Conservation (phyloP, 208 protist species). For the Trypanosoma brucei region DNA sequence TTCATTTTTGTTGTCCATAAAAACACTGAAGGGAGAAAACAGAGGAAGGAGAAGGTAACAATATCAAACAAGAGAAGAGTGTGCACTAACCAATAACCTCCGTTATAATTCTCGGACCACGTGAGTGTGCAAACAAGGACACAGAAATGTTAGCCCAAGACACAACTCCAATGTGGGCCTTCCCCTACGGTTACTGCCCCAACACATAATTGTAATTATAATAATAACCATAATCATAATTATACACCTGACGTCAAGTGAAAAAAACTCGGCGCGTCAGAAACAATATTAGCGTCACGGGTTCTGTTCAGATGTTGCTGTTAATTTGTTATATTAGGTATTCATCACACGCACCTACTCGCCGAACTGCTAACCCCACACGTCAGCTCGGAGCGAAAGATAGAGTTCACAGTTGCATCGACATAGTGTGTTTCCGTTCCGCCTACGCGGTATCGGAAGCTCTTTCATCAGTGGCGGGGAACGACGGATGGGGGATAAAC, state of each 20-base stretch:
- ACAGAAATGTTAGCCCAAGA: constrained; percentile 9
- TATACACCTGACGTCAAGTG: no score
- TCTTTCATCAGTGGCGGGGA: neutral
- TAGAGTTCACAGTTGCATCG: neutral
- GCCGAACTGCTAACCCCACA: neutral
- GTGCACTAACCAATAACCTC: neutral
- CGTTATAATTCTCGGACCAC: constrained; percentile 11
- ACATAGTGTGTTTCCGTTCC: neutral
- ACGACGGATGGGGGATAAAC: neutral
- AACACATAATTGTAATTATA: neutral
- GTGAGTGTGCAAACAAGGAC: constrained; percentile 24
- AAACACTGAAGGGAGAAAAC: neutral
- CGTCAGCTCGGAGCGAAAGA: constrained; percentile 1
- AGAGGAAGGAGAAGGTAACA: neutral
- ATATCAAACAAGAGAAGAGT: constrained; percentile 2
- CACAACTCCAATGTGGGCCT: constrained; percentile 33
- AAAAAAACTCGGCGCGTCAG: constrained; percentile 4
- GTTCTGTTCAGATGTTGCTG: constrained; percentile 13
- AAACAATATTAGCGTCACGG: constrained; percentile 1
- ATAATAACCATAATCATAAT: no score
- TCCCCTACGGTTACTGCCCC: neutral
- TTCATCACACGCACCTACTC: neutral
- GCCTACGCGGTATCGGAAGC: neutral
- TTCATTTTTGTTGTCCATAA: no score
- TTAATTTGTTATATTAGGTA: constrained; percentile 1